A percentile compares a stretch with the other conserved stretches of the same genome.
Conservation (phyloP, 257 asterid species). For the Rauvolfia tetraphylla region DNA sequence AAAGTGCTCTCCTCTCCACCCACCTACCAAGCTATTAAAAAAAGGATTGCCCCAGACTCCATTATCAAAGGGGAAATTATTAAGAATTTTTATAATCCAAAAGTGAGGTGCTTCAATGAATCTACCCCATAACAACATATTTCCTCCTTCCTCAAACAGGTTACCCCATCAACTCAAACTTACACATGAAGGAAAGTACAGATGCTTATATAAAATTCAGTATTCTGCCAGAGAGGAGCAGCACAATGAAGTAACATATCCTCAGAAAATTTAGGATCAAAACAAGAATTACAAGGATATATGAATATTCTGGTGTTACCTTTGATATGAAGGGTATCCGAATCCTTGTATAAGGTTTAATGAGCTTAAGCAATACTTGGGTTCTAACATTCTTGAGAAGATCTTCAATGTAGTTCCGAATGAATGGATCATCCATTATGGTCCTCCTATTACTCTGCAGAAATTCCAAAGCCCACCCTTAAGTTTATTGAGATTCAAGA, state of each 20-base stretch:
- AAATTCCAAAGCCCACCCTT: slow-evolving; percentile 13
- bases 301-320: slow-evolving; percentile 34
- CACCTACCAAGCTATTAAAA: not conserved
- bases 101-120: too few species aligned
- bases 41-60: not conserved
- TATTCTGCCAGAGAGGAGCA: too few species aligned
- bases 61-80: not conserved
- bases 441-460: slow-evolving; percentile 93
- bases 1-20: too few species aligned
- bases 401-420: slow-evolving; percentile 95
- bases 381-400: slow-evolving; percentile 96
- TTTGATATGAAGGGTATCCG: slow-evolving; percentile 94
- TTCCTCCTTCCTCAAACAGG: too few species aligned
- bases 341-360: slow-evolving; percentile 94
- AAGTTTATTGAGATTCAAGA: slow-evolving; percentile 4
- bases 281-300: not conserved
- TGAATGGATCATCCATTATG: slow-evolving; percentile 97
- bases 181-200: too few species aligned
- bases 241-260: too few species aligned
- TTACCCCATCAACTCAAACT: too few species aligned
- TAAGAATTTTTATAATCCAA: not conserved
- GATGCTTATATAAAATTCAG: too few species aligned
- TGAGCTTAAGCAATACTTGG: slow-evolving; percentile 94
- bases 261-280: too few species aligned
- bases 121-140: too few species aligned